Conservation (phyloP, 306 rosid genomes). For the Spatholobus suberectus region DNA sequence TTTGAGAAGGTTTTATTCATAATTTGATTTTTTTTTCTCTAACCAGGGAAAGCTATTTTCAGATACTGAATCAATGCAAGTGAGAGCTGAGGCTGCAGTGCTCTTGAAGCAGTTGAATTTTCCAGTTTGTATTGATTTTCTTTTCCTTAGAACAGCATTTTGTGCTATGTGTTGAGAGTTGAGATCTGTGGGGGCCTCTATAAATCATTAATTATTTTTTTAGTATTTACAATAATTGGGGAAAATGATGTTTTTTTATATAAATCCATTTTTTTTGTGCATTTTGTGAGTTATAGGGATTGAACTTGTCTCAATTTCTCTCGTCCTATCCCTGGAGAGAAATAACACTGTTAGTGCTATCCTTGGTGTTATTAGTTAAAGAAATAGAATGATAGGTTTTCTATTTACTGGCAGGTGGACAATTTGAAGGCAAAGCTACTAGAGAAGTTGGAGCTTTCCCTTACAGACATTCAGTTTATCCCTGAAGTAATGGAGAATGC, state of each 20-base stretch:
- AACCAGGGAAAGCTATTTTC: slow-evolving; percentile 78
- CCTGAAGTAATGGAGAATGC: slow-evolving; percentile 56
- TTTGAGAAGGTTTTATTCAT: slow-evolving; percentile 25
- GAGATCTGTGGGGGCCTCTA: not conserved
- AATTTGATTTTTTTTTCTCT: slow-evolving; percentile 37
- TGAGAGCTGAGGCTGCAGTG: slow-evolving; percentile 95
- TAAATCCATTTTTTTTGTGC: not conserved
- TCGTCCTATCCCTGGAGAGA: not conserved
- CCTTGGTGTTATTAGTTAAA: not conserved
- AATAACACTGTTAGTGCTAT: not conserved
- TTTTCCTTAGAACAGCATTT: not conserved
- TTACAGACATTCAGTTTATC: slow-evolving; percentile 62
- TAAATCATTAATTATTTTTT: not conserved
- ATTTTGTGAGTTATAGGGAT: slow-evolving; percentile 11
- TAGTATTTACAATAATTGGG: not conserved
- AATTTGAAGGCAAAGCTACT: slow-evolving; percentile 73
- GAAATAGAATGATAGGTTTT: slow-evolving; percentile 35
- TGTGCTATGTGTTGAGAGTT: slow-evolving; percentile 8
- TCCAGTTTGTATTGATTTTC: slow-evolving; percentile 61
- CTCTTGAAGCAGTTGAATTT: slow-evolving; percentile 85
- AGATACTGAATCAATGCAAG: slow-evolving; percentile 84
- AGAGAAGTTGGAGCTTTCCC: slow-evolving; percentile 78
- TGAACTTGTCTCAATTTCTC: not conserved
- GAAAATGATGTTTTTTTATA: not conserved
- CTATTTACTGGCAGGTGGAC: slow-evolving; percentile 66